These are phyloP conservation scores for Cytospora mali DNA, from an alignment of 2,329 filamentous ascomycete genomes.

Conservation along the genomic window DNA sequence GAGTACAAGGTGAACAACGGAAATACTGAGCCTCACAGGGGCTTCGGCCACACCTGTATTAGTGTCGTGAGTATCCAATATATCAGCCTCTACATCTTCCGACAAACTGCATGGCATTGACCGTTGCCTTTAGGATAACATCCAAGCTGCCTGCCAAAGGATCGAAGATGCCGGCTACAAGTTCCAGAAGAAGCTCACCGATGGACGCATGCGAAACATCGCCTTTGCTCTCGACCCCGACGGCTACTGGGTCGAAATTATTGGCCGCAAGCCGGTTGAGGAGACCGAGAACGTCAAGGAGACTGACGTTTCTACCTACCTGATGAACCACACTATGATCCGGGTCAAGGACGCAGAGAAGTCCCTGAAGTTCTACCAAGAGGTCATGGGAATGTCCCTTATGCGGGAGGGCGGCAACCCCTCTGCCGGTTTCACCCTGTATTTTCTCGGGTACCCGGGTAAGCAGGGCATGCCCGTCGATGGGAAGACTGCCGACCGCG, in stretches of 20 bases:
- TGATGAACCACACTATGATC: conserved; percentile 91
- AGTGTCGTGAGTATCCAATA: conserved; percentile 49
- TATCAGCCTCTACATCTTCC: too few relatives aligned
- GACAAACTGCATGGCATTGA: background rate
- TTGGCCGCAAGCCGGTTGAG: conserved; percentile 71
- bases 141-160: conserved; percentile 86
- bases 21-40: conserved; percentile 83
- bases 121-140: conserved; percentile 56
- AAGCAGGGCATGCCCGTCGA: conserved; percentile 55
- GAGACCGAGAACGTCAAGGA: conserved; percentile 71
- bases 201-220: conserved; percentile 85
- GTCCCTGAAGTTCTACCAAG: conserved; percentile 79
- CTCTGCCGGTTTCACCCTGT: conserved; percentile 79
- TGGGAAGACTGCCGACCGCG: conserved; percentile 64
- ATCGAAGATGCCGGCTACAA: conserved; percentile 88
- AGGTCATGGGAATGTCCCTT: conserved; percentile 85
- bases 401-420: conserved; percentile 72
- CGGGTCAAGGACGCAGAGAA: conserved; percentile 81
- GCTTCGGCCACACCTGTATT: conserved; percentile 86
- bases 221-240: conserved; percentile 91
- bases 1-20: conserved; percentile 83
- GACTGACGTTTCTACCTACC: conserved; percentile 76
- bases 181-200: conserved; percentile 93
- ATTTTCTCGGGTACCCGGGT: conserved; percentile 83
- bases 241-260: conserved; percentile 83